Conservation (phyloP, 768 basidiomycete species). For the Pleurotus platypus region DNA sequence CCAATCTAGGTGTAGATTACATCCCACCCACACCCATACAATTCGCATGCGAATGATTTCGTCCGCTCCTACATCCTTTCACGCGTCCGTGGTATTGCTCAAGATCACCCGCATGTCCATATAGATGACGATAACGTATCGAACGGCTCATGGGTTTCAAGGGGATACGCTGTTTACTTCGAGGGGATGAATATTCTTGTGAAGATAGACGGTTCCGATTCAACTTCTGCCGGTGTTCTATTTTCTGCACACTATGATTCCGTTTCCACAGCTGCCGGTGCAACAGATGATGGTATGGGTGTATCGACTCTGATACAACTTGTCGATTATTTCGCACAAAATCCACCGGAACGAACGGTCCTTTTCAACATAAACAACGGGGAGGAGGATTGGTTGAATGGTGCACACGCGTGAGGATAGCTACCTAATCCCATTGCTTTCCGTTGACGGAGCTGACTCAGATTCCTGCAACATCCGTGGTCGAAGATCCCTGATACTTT, state of each 20-base stretch:
- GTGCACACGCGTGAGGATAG: slow-evolving; percentile 54
- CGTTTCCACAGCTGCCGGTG: slow-evolving; percentile 70
- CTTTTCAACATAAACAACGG: slow-evolving; percentile 87
- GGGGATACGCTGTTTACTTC: slow-evolving; percentile 33
- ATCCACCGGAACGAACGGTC: slow-evolving; percentile 55
- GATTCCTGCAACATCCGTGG: slow-evolving; percentile 77
- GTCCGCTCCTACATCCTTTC: slow-evolving; percentile 59
- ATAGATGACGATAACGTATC: slow-evolving; percentile 47
- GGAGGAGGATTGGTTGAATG: slow-evolving; percentile 75
- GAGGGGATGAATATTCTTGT: slow-evolving; percentile 54
- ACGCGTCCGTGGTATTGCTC: slow-evolving; percentile 46
- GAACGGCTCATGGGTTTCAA: slow-evolving; percentile 38
- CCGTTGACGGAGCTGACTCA: slow-evolving; percentile 18
- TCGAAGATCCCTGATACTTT: slow-evolving; percentile 61
- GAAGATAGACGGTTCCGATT: slow-evolving; percentile 31
- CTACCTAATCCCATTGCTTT: slow-evolving; percentile 1
- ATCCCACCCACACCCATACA: slow-evolving; percentile 69
- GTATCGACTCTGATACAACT: slow-evolving; percentile 64
- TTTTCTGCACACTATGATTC: slow-evolving; percentile 85
- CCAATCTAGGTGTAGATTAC: slow-evolving; percentile 45
- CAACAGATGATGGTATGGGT: slow-evolving; percentile 79
- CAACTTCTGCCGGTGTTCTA: slow-evolving; percentile 44
- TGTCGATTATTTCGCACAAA: slow-evolving; percentile 47
- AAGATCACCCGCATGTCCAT: slow-evolving; percentile 40
- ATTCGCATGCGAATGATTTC: slow-evolving; percentile 71